Evolutionary conservation across 495 filamentous ascomycete species (phyloP).

Genomic region (Neurospora africana): DNA sequence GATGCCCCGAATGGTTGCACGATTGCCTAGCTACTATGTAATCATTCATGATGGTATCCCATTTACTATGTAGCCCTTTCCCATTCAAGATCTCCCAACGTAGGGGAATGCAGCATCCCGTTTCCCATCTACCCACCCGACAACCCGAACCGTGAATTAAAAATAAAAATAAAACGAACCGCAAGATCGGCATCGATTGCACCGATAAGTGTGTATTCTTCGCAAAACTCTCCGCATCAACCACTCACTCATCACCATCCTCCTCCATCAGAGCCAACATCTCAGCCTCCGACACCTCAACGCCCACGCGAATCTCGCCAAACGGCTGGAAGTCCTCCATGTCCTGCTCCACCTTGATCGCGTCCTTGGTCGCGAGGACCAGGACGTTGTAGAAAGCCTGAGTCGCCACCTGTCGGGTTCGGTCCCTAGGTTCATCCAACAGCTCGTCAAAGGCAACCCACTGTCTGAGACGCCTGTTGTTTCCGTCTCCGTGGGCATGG

Average conservation of each 20-base stretch:
- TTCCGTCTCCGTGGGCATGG: not conserved
- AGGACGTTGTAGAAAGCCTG: conserved; percentile 68
- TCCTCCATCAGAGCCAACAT: not conserved
- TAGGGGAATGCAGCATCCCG: not conserved
- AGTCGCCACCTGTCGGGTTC: conserved; percentile 50
- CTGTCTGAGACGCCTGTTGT: conserved; percentile 8
- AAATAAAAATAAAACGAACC: not conserved
- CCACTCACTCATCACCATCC: not conserved
- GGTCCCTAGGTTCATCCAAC: conserved; percentile 44
- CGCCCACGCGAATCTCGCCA: conserved; percentile 27
- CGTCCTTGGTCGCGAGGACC: conserved; percentile 53
- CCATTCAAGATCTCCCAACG: too few species aligned
- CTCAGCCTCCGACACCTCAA: conserved; percentile 6
- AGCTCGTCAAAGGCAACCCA: conserved; percentile 47
- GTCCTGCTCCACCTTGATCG: conserved; percentile 46
- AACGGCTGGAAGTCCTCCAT: conserved; percentile 22
- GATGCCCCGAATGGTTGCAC: not conserved
- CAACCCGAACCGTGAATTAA: not conserved
- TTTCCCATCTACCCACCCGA: not conserved
- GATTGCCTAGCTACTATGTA: not conserved
- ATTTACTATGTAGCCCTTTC: not conserved
- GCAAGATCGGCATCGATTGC: not conserved
- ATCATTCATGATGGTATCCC: not conserved
- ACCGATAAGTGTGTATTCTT: not conserved
- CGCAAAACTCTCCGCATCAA: not conserved